These are phyloP conservation scores for Lyophyllum shimeji DNA, from an alignment of 768 basidiomycete species.

Conservation along the genomic window DNA sequence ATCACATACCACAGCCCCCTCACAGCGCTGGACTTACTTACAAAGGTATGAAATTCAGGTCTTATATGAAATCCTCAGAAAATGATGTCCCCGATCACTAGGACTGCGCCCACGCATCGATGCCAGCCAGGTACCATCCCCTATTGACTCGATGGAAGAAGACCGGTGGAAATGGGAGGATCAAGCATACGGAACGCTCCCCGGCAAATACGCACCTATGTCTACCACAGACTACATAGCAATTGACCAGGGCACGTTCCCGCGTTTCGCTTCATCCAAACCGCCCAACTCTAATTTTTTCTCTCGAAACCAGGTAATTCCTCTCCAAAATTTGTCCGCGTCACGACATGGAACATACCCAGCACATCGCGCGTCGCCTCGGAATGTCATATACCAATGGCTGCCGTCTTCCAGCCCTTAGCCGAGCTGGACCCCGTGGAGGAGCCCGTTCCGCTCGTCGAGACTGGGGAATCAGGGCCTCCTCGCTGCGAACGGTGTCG, in stretches of 20 bases:
- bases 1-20: conserved; percentile 67
- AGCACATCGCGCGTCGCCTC: conserved; percentile 73
- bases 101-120: conserved; percentile 85
- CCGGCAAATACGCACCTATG: conserved; percentile 67
- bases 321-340: conserved; percentile 85
- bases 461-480: conserved; percentile 71
- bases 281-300: neutral
- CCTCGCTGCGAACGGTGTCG: conserved; percentile 83
- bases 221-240: conserved; percentile 86
- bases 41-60: conserved; percentile 31
- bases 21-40: conserved; percentile 61
- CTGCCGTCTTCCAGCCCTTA: conserved; percentile 87
- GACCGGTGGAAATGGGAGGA: conserved; percentile 82
- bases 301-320: conserved; percentile 62
- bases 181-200: conserved; percentile 60
- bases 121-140: conserved; percentile 88
- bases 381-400: conserved; percentile 84
- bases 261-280: neutral
- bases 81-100: conserved; percentile 23
- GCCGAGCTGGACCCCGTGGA: conserved; percentile 77
- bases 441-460: conserved; percentile 77
- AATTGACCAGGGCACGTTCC: conserved; percentile 77
- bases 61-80: neutral
- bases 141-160: conserved; percentile 71
- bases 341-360: conserved; percentile 90